These are phyloP conservation scores for Schwanniomyces pseudopolymorphus DNA, from an alignment of 805 yeast genomes.

Conservation along the genomic window DNA sequence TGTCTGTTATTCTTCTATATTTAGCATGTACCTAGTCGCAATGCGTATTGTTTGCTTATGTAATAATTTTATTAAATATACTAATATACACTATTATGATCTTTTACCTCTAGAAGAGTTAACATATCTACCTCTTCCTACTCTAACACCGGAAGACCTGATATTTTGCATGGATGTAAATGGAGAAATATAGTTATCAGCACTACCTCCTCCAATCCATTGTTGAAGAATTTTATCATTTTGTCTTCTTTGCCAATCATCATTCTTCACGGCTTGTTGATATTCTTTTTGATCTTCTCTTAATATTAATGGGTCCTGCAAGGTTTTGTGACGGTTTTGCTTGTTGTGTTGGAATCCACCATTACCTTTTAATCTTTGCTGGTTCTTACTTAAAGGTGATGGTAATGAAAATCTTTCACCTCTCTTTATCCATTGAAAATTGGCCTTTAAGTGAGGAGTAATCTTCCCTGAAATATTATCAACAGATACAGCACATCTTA, in stretches of 20 bases:
- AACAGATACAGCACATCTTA: constrained; percentile 88
- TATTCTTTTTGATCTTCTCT: constrained; percentile 96
- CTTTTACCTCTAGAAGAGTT: constrained; percentile 54
- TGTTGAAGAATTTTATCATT: constrained; percentile 83
- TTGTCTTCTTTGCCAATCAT: constrained; percentile 81
- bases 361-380: constrained; percentile 70
- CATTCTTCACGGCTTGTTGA: constrained; percentile 80
- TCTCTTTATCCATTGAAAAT: constrained; percentile 90
- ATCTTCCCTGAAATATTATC: constrained; percentile 76
- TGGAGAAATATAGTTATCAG: constrained; percentile 87
- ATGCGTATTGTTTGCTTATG: neutral
- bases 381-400: constrained; percentile 81
- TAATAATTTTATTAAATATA: neutral
- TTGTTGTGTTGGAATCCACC: constrained; percentile 77
- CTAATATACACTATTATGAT: constrained; percentile 9
- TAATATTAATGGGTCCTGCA: constrained; percentile 54
- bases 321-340: constrained; percentile 50
- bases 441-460: constrained; percentile 83
- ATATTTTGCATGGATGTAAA: constrained; percentile 48
- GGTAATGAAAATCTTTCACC: constrained; percentile 83
- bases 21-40: neutral
- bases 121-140: constrained; percentile 83
- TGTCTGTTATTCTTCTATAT: neutral
- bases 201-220: constrained; percentile 94
- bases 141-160: constrained; percentile 62